A percentile compares a stretch with the other conserved stretches of the same genome.
These are phyloP conservation scores for Oryza officinalis DNA, from an alignment of 176 grass and related monocot genomes.

Conservation along the genomic window DNA sequence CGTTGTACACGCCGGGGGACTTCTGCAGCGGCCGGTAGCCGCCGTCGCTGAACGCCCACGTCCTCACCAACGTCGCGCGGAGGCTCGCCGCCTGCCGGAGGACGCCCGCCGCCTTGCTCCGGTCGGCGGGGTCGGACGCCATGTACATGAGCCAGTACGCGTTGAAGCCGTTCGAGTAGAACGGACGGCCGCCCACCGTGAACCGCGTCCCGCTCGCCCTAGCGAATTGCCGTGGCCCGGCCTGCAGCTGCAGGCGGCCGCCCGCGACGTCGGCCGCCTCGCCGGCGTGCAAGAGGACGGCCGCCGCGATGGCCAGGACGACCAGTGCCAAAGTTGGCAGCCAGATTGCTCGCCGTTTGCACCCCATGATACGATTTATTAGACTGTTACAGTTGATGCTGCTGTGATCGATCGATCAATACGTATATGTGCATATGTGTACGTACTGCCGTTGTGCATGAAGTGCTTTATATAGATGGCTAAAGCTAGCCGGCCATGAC, in stretches of 20 bases:
- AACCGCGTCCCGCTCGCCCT: constrained; percentile 57
- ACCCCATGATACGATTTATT: constrained; percentile 34
- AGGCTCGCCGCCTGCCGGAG: constrained; percentile 53
- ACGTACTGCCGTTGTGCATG: neutral
- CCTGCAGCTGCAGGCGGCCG: neutral
- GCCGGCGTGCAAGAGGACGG: constrained; percentile 17
- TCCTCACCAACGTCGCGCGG: constrained; percentile 59
- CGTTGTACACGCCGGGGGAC: constrained; percentile 74
- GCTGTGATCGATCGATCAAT: too few relatives aligned
- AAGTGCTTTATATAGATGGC: constrained; percentile 5
- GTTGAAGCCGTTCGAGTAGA: constrained; percentile 77
- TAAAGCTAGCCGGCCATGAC: too few relatives aligned
- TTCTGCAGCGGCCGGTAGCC: constrained; percentile 63
- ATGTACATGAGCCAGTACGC: constrained; percentile 88
- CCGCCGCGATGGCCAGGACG: constrained; percentile 9
- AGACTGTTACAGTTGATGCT: too few relatives aligned
- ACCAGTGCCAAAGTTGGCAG: neutral
- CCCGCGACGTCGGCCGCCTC: neutral
- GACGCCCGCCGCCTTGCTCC: constrained; percentile 48
- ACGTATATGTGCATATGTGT: neutral
- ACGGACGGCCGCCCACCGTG: constrained; percentile 41
- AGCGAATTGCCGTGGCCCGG: constrained; percentile 31
- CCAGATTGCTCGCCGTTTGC: constrained; percentile 6
- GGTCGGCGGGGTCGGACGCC: constrained; percentile 49
- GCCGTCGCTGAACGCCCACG: constrained; percentile 87